Base-by-base conservation (phyloP, 495 filamentous ascomycete species). In the Xylaria telfairii region DNA sequence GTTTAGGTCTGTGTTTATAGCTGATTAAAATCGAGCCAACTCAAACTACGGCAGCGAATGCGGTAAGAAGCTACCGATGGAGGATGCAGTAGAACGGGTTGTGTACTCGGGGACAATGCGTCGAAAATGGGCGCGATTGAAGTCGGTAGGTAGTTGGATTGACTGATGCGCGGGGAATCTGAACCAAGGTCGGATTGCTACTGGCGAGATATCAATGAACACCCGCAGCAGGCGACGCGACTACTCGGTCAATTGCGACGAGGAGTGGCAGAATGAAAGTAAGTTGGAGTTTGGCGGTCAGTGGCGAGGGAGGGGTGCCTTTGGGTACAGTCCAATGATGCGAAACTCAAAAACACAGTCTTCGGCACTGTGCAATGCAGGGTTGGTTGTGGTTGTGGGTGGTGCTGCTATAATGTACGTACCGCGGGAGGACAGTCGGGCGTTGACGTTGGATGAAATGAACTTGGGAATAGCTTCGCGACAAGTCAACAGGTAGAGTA, bases 381-480 rank as follows among this genome's bases (percentile, higher is more conserved):
- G n/a, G n/a, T n/a, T n/a, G n/a, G 42, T 5, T 3, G 24, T 13
- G 24, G 5, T 15, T 21, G 21, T 15, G 2, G 0, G n/a, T 49
- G 21, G 26, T 53, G 49, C 49, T 53, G 10, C 21, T 37, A 8
- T 8, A 53, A 24, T 5, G 21, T 24, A 6, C 3, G 21, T 24
- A 6, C 4, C 4, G 49, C 49, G 26, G 49, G 46, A 49, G n/a
- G 44, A 47, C 44, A 10, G n/a, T 24, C 19, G 17, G 56, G 37
- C 37, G 59, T 61, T 21, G 37, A 41, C 7, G 37, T 61, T 63
- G 41, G 28, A 19, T 24, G 1, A 28, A 26, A 39, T 63, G 60
- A 46, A 63, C 41, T 26, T 63, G 60, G 4, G 60, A 63, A 63
- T 63, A 63, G 60, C 60, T 63, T 63, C 60, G 37, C n/a, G 15